Percentiles rank a stretch among this genome's conserved stretches.
Evolutionary conservation across 495 filamentous ascomycete genomes (phyloP).

Genomic region (Aeminium ludgeri): DNA sequence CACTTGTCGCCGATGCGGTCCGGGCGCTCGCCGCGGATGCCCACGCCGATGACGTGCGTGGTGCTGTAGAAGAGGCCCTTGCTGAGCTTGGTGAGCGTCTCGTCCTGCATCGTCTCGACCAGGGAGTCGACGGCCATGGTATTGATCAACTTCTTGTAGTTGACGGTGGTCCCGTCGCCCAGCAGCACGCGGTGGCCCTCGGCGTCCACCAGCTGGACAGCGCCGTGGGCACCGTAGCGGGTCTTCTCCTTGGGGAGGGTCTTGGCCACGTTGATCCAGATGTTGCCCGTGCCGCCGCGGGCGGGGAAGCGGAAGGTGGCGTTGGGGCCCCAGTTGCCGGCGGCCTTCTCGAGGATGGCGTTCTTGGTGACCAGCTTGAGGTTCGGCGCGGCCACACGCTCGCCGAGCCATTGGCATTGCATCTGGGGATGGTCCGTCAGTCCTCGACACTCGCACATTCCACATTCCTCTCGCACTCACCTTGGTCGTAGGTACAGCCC

Average conservation of each 20-base stretch:
- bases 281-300: conserved; percentile 85
- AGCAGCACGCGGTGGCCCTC: conserved; percentile 67
- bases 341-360: conserved; percentile 87
- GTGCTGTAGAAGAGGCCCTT: conserved; percentile 94
- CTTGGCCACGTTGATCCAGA: conserved; percentile 95
- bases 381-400: conserved; percentile 94
- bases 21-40: conserved; percentile 81
- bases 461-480: conserved; percentile 28
- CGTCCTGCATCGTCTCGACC: conserved; percentile 71
- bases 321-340: conserved; percentile 97
- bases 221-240: conserved; percentile 68
- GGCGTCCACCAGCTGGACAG: conserved; percentile 71
- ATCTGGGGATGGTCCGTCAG: conserved; percentile 42
- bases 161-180: conserved; percentile 72
- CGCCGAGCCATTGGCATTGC: conserved; percentile 98
- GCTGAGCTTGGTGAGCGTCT: conserved; percentile 62
- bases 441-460: neutral
- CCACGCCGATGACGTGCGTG: conserved; percentile 94
- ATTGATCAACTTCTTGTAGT: conserved; percentile 79
- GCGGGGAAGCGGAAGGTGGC: conserved; percentile 98
- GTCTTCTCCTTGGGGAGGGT: conserved; percentile 86
- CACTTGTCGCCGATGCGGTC: conserved; percentile 98
- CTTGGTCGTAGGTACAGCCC: conserved; percentile 96
- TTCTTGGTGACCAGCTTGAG: conserved; percentile 91
- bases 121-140: conserved; percentile 94